phyloP scores from a whole-genome alignment of 2,329 filamentous ascomycete genomes.

The Colletotrichum higginsianum region DNA sequence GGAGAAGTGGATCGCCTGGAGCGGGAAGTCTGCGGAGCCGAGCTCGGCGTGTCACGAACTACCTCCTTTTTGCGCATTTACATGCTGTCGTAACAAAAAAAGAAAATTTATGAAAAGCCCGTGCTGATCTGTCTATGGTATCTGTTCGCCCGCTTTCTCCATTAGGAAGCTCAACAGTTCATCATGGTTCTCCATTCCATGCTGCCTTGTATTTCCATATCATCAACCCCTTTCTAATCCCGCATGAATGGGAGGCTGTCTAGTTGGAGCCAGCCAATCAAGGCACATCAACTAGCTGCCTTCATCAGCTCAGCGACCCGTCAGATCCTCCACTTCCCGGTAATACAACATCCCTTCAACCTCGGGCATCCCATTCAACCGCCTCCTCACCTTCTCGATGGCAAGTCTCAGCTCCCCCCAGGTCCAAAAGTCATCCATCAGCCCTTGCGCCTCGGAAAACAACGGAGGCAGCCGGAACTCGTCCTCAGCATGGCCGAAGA shows the following conservation, averaged over 20 bases:
- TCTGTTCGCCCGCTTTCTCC: neutral
- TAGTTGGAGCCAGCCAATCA: neutral
- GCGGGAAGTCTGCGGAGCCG: neutral
- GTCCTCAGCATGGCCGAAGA: slow-evolving; percentile 21
- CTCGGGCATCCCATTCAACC: slow-evolving; percentile 3
- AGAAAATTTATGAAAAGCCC: no score
- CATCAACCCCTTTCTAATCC: no score
- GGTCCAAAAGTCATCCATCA: slow-evolving; percentile 39
- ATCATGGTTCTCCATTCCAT: neutral
- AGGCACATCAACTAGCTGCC: no score
- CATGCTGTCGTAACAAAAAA: no score
- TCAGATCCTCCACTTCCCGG: slow-evolving; percentile 17
- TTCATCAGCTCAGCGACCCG: neutral
- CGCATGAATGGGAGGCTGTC: no score
- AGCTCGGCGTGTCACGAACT: neutral
- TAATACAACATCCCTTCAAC: slow-evolving; percentile 32
- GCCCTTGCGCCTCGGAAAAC: slow-evolving; percentile 23
- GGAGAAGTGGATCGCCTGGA: neutral
- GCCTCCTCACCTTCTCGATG: slow-evolving; percentile 23
- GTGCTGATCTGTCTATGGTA: neutral
- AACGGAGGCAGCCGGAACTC: slow-evolving; percentile 29
- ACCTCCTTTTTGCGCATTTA: no score
- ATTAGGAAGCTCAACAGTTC: neutral
- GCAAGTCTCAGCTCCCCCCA: slow-evolving; percentile 35
- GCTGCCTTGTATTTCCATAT: no score